Conservation (phyloP, 2,329 filamentous ascomycete genomes). For the Coniella lustricola region DNA sequence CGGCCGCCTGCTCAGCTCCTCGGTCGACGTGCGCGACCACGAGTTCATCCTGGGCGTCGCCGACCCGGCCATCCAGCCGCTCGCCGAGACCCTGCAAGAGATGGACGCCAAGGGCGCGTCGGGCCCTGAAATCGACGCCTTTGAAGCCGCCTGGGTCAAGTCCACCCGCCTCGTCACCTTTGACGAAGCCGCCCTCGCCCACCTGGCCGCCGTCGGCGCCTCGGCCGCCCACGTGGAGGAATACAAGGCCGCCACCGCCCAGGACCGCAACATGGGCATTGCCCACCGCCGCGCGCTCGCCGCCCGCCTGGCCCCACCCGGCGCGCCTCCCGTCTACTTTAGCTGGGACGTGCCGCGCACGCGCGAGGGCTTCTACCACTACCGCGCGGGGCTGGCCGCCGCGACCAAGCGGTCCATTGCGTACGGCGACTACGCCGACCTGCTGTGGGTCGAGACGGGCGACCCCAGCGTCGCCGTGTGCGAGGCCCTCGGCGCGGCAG, state of each 20-base stretch:
- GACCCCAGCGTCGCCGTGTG: conserved; percentile 78
- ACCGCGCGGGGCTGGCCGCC: conserved; percentile 72
- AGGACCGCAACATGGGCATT: conserved; percentile 69
- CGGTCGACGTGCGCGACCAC: conserved; percentile 90
- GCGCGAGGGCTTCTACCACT: conserved; percentile 90
- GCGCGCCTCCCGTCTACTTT: conserved; percentile 54
- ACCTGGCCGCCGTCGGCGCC: conserved; percentile 62
- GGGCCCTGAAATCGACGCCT: conserved; percentile 74
- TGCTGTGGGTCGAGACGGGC: conserved; percentile 95
- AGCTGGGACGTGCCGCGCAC: conserved; percentile 89
- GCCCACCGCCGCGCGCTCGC: conserved; percentile 70
- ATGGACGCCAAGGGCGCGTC: conserved; percentile 80
- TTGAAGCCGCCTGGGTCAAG: conserved; percentile 85
- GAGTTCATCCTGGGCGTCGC: conserved; percentile 91
- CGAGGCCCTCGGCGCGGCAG: conserved; percentile 65
- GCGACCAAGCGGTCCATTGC: conserved; percentile 90
- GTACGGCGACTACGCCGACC: conserved; percentile 86
- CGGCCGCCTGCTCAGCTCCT: conserved; percentile 80
- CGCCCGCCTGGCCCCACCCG: conserved; percentile 55
- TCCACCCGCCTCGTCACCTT: conserved; percentile 79
- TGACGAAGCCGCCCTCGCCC: conserved; percentile 78
- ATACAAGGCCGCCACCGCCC: conserved; percentile 56
- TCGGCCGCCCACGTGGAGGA: conserved; percentile 55
- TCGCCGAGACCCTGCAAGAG: conserved; percentile 80
- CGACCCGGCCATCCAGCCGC: conserved; percentile 64